Percentiles rank a stretch among this genome's conserved stretches.
Evolutionary conservation across 306 rosid species (phyloP).

Genomic region (Echinosophora koreensis): DNA sequence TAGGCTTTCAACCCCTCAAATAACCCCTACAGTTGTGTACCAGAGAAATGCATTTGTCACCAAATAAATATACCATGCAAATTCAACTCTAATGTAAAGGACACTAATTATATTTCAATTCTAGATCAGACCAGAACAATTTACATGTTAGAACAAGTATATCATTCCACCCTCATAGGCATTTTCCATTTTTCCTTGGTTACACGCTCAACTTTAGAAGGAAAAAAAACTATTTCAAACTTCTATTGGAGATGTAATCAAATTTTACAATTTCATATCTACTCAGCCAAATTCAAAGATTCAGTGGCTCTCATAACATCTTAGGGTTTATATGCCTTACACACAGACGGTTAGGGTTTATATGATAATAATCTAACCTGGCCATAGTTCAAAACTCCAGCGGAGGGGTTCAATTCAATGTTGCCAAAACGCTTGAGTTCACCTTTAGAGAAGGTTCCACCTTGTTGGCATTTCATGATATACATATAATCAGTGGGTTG

Average conservation of each 20-base stretch:
- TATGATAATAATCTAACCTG: conserved; percentile 63
- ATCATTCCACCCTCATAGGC: too few relatives aligned
- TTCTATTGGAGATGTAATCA: not conserved
- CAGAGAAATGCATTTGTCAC: conserved; percentile 29
- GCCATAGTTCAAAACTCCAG: conserved; percentile 92
- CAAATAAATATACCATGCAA: conserved; percentile 23
- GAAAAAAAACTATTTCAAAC: not conserved
- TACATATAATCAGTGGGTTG: conserved; percentile 90
- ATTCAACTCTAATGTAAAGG: not conserved
- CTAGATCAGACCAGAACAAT: not conserved
- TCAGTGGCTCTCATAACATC: not conserved
- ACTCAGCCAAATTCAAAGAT: conserved; percentile 9
- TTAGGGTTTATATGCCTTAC: not conserved
- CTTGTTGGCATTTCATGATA: conserved; percentile 72
- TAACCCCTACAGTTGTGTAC: conserved; percentile 69
- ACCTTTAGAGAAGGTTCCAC: conserved; percentile 73
- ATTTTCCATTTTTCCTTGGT: not conserved
- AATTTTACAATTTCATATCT: not conserved
- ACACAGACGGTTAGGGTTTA: not conserved
- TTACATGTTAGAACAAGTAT: not conserved
- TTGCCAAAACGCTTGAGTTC: conserved; percentile 90
- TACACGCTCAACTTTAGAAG: not conserved
- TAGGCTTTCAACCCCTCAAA: conserved; percentile 98
- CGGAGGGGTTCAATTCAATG: conserved; percentile 87
- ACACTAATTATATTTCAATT: conserved; percentile 10